Evolutionary conservation across 305 asterid species (phyloP), one percentile per base, ranked within the genome.

Genomic region (Caryopteris hybrid): DNA sequence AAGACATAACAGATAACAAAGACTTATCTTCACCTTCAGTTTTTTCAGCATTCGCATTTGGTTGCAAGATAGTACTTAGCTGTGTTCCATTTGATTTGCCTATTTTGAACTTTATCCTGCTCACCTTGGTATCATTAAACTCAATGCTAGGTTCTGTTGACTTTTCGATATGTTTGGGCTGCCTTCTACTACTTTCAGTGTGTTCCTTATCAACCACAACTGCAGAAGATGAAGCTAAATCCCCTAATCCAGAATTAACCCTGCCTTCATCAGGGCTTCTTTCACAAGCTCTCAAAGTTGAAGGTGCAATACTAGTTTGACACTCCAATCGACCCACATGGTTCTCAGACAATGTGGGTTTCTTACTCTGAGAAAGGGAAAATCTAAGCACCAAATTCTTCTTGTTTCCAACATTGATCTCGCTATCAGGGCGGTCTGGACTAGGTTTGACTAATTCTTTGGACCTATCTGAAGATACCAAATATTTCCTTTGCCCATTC

Each of bases 341-440:
- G 72, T 42, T 77, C 77, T 84, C 87, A 1, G 85, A 74, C 46
- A 48, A 65, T 61, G 73, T 60, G 62, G 84, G 72, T 45, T 78
- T 68, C 23, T 71, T 75, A 25, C 82, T 72, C 62, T 76, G 82
- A 57, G 79, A 72, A 56, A 93, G 70, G 47, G 95, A 83, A 73
- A 93, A 72, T 76, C 77, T 90, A 69, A 93, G 20, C 56, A 90
- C 86, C 85, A 93, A 75, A 66, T 80, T 84, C 81, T 81, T 88
- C 83, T 79, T 86, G 78, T 80, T 84, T 70, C 77, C 92, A 45
- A 58, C 74, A 69, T 68, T 81, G 61, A 52, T 61, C 69, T 62
- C 78, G 64, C 82, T 72, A 59, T 84, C 84, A 45, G 77, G 74
- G 69, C 69, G 71, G 55, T 54, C 61, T 61, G 72, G 78, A 51